These are phyloP conservation scores for Tuber indicum DNA, from an alignment of 495 filamentous ascomycete species.

Conservation along the genomic window DNA sequence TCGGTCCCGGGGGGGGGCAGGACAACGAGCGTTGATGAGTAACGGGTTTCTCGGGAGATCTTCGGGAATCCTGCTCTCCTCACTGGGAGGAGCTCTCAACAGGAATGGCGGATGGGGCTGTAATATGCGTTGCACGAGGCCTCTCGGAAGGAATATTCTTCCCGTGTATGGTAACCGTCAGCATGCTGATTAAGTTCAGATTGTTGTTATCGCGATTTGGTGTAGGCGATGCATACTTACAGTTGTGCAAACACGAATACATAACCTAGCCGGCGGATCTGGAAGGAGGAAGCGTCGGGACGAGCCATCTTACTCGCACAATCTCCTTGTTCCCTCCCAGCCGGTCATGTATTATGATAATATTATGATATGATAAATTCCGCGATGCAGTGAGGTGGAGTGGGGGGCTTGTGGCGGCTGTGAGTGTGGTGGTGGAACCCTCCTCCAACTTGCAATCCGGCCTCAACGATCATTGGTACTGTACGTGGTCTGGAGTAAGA, in stretches of 20 bases:
- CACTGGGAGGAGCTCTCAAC: neutral
- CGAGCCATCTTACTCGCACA: neutral
- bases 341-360: neutral
- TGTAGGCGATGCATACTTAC: neutral
- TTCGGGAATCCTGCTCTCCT: neutral
- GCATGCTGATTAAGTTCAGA: neutral
- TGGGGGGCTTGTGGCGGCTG: neutral
- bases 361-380: neutral
- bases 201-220: too few relatives aligned
- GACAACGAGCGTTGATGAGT: neutral
- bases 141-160: neutral
- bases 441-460: neutral
- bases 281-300: neutral
- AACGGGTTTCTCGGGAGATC: neutral
- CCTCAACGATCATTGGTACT: neutral
- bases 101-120: neutral
- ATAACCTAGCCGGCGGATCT: neutral
- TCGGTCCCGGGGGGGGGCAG: neutral
- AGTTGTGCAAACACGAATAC: neutral
- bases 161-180: neutral
- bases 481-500: too few relatives aligned
- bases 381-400: neutral
- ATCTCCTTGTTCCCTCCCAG: neutral
- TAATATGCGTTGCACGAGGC: neutral
- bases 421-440: neutral